Conservation (phyloP, 805 yeast species). For the Yarrowia sp. region DNA sequence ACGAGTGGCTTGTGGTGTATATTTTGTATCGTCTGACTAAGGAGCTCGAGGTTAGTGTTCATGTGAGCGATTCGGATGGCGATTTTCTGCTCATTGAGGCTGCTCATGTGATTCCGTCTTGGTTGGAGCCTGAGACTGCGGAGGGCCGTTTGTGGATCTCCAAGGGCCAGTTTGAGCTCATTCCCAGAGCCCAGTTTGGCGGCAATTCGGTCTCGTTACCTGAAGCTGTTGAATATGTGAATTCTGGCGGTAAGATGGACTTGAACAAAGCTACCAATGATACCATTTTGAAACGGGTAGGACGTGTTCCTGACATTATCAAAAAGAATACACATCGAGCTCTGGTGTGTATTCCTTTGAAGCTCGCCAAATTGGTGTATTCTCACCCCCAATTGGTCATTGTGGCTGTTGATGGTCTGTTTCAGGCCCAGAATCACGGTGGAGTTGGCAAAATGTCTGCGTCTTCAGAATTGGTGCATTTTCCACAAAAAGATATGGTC, state of each 20-base stretch:
- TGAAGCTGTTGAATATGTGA: background rate
- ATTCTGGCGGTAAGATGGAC: background rate
- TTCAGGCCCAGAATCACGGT: slow-evolving; percentile 6
- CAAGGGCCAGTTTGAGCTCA: slow-evolving; percentile 41
- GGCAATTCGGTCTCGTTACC: background rate
- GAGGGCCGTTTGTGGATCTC: slow-evolving; percentile 49
- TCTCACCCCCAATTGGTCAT: background rate
- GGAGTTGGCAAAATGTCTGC: background rate
- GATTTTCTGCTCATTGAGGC: slow-evolving; percentile 54
- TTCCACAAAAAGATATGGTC: slow-evolving; percentile 22
- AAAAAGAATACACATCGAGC: background rate
- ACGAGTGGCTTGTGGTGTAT: slow-evolving; percentile 37
- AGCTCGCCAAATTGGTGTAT: background rate
- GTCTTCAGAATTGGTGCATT: background rate
- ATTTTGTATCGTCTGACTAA: slow-evolving; percentile 31
- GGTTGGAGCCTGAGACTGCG: slow-evolving; percentile 48
- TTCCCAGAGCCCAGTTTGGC: slow-evolving; percentile 37
- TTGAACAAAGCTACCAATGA: background rate
- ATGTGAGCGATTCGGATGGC: slow-evolving; percentile 49
- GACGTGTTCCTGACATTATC: background rate
- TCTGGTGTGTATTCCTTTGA: background rate
- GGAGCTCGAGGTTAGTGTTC: slow-evolving; percentile 27
- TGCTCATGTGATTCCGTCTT: slow-evolving; percentile 46
- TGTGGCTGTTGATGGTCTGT: background rate
- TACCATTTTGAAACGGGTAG: background rate